phyloP scores from a whole-genome alignment of 2,329 filamentous ascomycete genomes.

The Calonectria honghensis region DNA sequence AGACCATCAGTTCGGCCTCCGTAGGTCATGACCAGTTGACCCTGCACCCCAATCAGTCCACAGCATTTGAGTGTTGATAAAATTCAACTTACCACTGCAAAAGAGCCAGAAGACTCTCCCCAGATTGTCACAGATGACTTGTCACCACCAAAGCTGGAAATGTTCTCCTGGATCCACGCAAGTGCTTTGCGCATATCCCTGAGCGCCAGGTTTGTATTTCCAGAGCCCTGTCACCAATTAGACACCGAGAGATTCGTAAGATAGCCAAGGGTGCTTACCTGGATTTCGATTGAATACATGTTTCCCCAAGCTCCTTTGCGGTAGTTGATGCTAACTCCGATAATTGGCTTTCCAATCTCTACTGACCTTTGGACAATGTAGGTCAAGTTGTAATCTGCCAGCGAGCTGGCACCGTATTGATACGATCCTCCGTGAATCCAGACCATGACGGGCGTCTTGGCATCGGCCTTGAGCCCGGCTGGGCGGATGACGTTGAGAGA shows the following conservation, averaged over 20 bases:
- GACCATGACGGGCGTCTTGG: slow-evolving; percentile 41
- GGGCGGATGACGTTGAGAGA: slow-evolving; percentile 57
- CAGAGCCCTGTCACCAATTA: not conserved
- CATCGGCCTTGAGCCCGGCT: slow-evolving; percentile 43
- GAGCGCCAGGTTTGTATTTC: slow-evolving; percentile 16
- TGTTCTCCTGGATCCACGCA: slow-evolving; percentile 26
- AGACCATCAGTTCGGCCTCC: slow-evolving; percentile 12
- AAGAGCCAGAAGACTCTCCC: slow-evolving; percentile 20
- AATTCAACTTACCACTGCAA: not conserved
- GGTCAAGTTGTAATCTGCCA: slow-evolving; percentile 74
- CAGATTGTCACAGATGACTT: slow-evolving; percentile 13
- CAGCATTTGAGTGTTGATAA: not conserved
- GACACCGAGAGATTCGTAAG: no score
- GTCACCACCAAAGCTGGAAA: slow-evolving; percentile 18
- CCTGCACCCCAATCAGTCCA: not conserved
- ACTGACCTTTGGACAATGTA: slow-evolving; percentile 69
- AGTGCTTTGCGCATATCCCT: slow-evolving; percentile 13
- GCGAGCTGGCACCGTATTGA: slow-evolving; percentile 61
- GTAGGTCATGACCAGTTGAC: slow-evolving; percentile 17
- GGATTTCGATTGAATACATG: slow-evolving; percentile 16
- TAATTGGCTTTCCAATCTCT: slow-evolving; percentile 65
- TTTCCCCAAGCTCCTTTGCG: slow-evolving; percentile 23
- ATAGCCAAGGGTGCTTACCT: not conserved
- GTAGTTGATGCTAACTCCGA: slow-evolving; percentile 49
- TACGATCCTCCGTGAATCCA: slow-evolving; percentile 59